A percentile compares a stretch with the other conserved stretches of the same genome.
Evolutionary conservation across 1,284 basidiomycete species (phyloP).

Genomic region (Leucoagaricus sp.): DNA sequence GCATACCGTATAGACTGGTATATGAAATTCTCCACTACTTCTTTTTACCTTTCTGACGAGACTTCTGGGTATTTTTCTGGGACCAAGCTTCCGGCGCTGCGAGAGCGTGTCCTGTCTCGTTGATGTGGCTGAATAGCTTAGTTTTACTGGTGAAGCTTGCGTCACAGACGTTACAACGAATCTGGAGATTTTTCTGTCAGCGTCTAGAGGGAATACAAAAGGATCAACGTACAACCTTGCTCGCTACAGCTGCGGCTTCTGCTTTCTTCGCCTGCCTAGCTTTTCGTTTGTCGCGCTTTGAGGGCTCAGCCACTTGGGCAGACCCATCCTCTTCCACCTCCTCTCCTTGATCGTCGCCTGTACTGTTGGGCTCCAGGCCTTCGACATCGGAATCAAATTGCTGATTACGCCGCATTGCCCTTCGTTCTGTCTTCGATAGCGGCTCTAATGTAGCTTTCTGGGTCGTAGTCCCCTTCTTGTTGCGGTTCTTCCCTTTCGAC

Average conservation of each 20-base stretch:
- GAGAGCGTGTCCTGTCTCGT: conserved; percentile 72
- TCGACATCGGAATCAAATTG: neutral
- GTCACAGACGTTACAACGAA: conserved; percentile 74
- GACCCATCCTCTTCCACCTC: neutral
- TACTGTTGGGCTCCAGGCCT: neutral
- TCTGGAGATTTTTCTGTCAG: conserved; percentile 20
- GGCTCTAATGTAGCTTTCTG: conserved; percentile 1
- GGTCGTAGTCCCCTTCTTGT: neutral
- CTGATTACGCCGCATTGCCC: conserved; percentile 10
- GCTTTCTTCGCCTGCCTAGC: conserved; percentile 80
- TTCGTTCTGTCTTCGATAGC: conserved; percentile 16
- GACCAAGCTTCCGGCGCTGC: conserved; percentile 41
- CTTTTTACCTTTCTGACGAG: conserved; percentile 36
- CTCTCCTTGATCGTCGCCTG: neutral
- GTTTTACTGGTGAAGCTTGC: conserved; percentile 71
- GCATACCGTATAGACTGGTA: neutral
- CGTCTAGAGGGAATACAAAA: neutral
- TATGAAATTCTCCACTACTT: conserved; percentile 27
- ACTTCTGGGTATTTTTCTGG: conserved; percentile 23
- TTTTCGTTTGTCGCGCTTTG: conserved; percentile 83
- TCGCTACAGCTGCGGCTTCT: conserved; percentile 37
- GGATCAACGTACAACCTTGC: conserved; percentile 14
- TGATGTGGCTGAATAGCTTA: conserved; percentile 80
- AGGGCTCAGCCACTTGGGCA: conserved; percentile 34
- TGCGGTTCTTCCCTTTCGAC: neutral